Conservation (phyloP, 805 yeast species). For the Sugiyamaella floridensis region DNA sequence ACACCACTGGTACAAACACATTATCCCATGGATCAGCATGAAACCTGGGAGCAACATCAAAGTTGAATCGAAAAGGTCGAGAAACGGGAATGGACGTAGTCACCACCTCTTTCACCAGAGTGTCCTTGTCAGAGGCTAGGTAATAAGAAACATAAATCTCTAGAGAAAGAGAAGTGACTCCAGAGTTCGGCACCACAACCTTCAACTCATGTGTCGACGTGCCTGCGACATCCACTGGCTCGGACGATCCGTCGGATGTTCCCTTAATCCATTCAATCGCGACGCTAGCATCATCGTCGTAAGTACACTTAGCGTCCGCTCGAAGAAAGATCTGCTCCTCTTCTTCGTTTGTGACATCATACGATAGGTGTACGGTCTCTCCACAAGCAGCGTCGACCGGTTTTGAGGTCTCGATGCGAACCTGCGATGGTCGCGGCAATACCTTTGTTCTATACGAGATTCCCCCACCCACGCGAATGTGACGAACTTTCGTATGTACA, state of each 20-base stretch:
- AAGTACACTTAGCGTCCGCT: slow-evolving; percentile 10
- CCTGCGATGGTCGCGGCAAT: slow-evolving; percentile 28
- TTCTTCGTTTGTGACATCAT: slow-evolving; percentile 24
- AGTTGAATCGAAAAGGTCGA: slow-evolving; percentile 32
- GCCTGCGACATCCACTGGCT: neutral
- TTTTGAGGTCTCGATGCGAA: slow-evolving; percentile 16
- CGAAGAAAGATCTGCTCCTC: slow-evolving; percentile 20
- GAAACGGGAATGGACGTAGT: slow-evolving; percentile 26
- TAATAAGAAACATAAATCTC: slow-evolving; percentile 17
- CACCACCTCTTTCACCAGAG: slow-evolving; percentile 23
- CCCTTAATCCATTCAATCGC: neutral
- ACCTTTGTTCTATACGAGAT: slow-evolving; percentile 4
- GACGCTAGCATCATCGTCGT: neutral
- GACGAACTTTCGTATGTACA: neutral
- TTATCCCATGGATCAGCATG: slow-evolving; percentile 33
- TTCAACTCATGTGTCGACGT: neutral
- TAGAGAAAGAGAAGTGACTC: slow-evolving; percentile 10
- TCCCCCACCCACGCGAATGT: neutral
- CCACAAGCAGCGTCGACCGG: slow-evolving; percentile 22
- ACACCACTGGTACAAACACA: slow-evolving; percentile 26
- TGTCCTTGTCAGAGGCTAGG: slow-evolving; percentile 19
- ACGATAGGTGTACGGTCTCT: slow-evolving; percentile 18
- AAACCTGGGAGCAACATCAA: slow-evolving; percentile 30
- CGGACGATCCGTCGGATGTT: neutral
- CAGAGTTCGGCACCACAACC: slow-evolving; percentile 3